A percentile compares a stretch with the other conserved stretches of the same genome.
These are phyloP conservation scores for Ormosia emarginata DNA, from an alignment of 306 rosid species.

Conservation along the genomic window DNA sequence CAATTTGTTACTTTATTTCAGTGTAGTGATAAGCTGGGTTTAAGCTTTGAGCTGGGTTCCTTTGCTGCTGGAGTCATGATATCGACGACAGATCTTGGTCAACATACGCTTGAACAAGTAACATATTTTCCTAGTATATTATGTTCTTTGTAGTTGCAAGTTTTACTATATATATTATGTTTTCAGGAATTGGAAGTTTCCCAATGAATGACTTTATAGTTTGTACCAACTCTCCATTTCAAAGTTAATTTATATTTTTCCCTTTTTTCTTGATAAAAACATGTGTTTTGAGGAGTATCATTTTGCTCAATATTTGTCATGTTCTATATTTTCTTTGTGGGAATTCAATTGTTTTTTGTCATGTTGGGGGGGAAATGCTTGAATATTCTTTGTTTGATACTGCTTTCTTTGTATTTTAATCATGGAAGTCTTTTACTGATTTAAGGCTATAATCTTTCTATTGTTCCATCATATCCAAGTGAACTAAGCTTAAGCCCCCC, in stretches of 20 bases:
- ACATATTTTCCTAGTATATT: constrained; percentile 19
- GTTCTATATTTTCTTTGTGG: neutral
- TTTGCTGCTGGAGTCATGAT: constrained; percentile 99
- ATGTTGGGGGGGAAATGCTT: neutral
- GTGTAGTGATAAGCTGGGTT: constrained; percentile 97
- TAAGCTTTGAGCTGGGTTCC: constrained; percentile 95
- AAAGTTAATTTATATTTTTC: neutral
- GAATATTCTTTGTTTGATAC: constrained; percentile 12
- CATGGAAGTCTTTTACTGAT: neutral
- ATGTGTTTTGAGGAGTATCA: constrained; percentile 20
- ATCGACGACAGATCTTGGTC: constrained; percentile 98
- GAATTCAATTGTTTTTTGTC: neutral
- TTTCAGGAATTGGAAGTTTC: constrained; percentile 26
- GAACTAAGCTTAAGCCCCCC: neutral
- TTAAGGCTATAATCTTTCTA: neutral
- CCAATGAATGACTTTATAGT: neutral
- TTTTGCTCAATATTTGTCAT: neutral
- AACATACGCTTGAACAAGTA: constrained; percentile 96
- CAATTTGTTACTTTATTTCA: constrained; percentile 48
- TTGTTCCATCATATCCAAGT: neutral
- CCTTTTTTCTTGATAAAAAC: neutral
- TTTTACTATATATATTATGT: constrained; percentile 9
- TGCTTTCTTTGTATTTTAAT: neutral
- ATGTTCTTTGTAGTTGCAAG: constrained; percentile 8
- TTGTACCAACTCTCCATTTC: constrained; percentile 11